Percentiles rank a stretch among this genome's conserved stretches.
These are phyloP conservation scores for Mentha longifolia DNA, from an alignment of 257 asterid species.

Conservation along the genomic window DNA sequence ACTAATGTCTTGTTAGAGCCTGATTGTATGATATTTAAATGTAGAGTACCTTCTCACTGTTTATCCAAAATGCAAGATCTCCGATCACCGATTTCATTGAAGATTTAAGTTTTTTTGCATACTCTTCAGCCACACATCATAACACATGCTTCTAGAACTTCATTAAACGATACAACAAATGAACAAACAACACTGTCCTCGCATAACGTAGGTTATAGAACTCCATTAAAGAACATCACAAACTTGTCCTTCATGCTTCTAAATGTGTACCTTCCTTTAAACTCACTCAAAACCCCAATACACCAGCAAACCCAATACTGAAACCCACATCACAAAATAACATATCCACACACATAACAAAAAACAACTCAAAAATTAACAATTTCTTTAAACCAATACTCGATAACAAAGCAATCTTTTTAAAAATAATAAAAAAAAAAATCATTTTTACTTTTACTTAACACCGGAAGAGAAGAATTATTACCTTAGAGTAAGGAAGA, in stretches of 20 bases:
- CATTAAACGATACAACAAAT: neutral
- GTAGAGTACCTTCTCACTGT: neutral
- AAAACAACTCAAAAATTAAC: neutral
- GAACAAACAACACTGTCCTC: neutral
- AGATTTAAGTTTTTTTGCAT: neutral
- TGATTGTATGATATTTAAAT: too few relatives aligned
- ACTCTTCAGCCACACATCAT: neutral
- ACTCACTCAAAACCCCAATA: conserved; percentile 9
- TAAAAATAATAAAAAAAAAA: too few relatives aligned
- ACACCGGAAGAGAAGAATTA: neutral
- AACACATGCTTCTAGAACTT: too few relatives aligned
- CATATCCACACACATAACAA: neutral
- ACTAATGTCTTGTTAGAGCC: neutral
- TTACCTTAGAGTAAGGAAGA: conserved; percentile 78
- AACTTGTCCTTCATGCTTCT: conserved; percentile 14
- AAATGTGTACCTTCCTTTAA: conserved; percentile 8
- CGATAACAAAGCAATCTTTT: too few relatives aligned
- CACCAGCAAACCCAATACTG: too few relatives aligned
- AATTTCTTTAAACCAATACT: neutral
- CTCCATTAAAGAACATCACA: conserved; percentile 2
- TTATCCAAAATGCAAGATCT: neutral
- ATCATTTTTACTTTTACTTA: too few relatives aligned
- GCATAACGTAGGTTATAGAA: neutral
- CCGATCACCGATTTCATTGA: neutral
- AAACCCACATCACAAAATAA: neutral